phyloP scores from a whole-genome alignment of 495 filamentous ascomycete genomes.

The Oleoguttula mirabilis region DNA sequence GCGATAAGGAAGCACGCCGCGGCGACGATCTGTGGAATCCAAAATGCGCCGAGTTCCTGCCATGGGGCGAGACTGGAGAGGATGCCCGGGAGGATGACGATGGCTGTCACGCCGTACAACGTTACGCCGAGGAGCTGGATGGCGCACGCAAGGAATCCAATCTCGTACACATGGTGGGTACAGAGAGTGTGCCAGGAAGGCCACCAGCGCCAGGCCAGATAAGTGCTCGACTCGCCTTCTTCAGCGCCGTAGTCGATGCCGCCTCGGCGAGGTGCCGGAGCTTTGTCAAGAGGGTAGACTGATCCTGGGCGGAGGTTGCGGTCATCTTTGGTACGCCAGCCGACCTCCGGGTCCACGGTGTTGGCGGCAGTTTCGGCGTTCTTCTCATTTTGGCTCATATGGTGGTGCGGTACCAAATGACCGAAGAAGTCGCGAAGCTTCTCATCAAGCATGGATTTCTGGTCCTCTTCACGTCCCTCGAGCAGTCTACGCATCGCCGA shows the following conservation, averaged over 20 bases:
- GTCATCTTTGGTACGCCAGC: conserved; percentile 6
- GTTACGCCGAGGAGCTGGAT: conserved; percentile 17
- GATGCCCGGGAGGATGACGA: conserved; percentile 18
- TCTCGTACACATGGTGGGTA: conserved; percentile 17
- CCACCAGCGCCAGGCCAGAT: conserved; percentile 18
- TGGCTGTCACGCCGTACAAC: conserved; percentile 5
- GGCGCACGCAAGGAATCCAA: conserved; percentile 14
- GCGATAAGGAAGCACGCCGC: conserved; percentile 14
- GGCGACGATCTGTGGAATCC: conserved; percentile 18
- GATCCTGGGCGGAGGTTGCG: conserved; percentile 7
- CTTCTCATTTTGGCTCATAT: background rate
- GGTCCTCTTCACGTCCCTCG: no score
- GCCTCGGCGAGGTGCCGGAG: conserved; percentile 14
- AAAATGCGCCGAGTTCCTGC: conserved; percentile 15
- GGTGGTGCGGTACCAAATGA: conserved; percentile 5
- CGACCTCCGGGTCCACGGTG: conserved; percentile 11
- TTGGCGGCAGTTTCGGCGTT: no score
- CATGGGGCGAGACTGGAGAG: conserved; percentile 1
- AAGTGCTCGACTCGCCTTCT: conserved; percentile 7
- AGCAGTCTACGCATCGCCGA: no score
- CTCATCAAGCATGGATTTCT: conserved; percentile 14
- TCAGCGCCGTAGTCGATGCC: conserved; percentile 12
- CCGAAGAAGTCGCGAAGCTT: conserved; percentile 14
- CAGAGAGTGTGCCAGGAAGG: conserved; percentile 18
- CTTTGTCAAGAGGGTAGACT: no score